Evolutionary conservation across 352 stramenopile genomes (phyloP).

Genomic region (Phytophthora podocarpi): DNA sequence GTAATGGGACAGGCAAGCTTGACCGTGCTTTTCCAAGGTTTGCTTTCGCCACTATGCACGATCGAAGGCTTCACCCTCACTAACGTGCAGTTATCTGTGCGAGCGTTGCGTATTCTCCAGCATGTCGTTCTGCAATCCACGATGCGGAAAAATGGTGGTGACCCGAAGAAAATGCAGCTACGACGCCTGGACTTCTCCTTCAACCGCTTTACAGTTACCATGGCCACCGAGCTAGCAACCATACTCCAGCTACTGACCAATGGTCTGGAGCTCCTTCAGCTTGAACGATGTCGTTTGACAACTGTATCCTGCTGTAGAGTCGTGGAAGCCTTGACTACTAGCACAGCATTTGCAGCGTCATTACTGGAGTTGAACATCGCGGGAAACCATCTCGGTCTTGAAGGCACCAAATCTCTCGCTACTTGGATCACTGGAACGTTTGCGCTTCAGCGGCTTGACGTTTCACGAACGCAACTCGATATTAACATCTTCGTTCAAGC

Average conservation of each 20-base stretch:
- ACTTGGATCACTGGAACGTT: conserved; percentile 65
- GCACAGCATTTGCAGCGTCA: conserved; percentile 46
- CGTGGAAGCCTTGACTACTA: conserved; percentile 51
- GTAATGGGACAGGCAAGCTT: conserved; percentile 46
- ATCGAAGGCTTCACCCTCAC: conserved; percentile 52
- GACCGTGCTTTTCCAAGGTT: conserved; percentile 54
- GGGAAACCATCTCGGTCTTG: conserved; percentile 52
- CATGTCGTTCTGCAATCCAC: conserved; percentile 61
- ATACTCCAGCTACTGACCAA: conserved; percentile 52
- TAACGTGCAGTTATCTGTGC: conserved; percentile 49
- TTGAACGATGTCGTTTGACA: conserved; percentile 56
- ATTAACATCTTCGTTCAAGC: conserved; percentile 58
- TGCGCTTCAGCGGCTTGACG: conserved; percentile 58
- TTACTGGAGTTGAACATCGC: conserved; percentile 69
- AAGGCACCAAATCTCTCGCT: conserved; percentile 51
- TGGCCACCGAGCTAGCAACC: conserved; percentile 52
- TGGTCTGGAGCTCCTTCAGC: conserved; percentile 59
- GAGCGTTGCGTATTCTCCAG: conserved; percentile 52
- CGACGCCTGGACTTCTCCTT: conserved; percentile 67
- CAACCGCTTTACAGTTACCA: conserved; percentile 58
- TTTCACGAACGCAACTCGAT: conserved; percentile 64
- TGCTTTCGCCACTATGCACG: conserved; percentile 42
- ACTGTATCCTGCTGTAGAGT: conserved; percentile 42
- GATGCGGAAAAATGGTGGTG: conserved; percentile 33
- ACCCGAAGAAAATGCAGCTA: conserved; percentile 34